These are phyloP conservation scores for Earliella scabrosa DNA, from an alignment of 1,284 basidiomycete genomes.

Conservation along the genomic window DNA sequence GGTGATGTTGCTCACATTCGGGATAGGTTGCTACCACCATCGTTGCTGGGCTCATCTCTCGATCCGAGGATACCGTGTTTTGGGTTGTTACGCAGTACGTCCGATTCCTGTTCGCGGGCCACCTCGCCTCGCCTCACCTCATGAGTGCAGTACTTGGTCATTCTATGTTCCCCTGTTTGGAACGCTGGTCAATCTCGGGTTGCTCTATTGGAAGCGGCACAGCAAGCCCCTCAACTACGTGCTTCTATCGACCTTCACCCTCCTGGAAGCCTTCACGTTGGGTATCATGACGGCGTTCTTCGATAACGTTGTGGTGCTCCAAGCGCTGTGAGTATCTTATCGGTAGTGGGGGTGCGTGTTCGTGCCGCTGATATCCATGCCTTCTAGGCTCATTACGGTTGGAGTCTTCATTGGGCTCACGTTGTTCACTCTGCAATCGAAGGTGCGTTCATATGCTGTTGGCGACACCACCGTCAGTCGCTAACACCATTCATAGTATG, in stretches of 20 bases:
- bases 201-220: constrained; percentile 89
- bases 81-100: constrained; percentile 77
- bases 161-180: constrained; percentile 79
- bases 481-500: too few relatives aligned
- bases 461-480: constrained; percentile 16
- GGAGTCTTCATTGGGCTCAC: constrained; percentile 89
- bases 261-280: constrained; percentile 80
- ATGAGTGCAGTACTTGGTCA: constrained; percentile 61
- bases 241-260: constrained; percentile 78
- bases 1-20: not conserved
- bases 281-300: constrained; percentile 81
- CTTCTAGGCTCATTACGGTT: constrained; percentile 73
- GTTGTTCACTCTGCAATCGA: constrained; percentile 85
- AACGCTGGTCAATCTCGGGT: constrained; percentile 73
- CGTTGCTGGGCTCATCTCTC: constrained; percentile 70
- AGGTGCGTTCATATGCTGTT: constrained; percentile 45
- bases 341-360: too few relatives aligned
- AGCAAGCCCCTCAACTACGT: constrained; percentile 82
- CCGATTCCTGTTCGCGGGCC: not conserved
- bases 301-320: constrained; percentile 78
- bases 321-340: constrained; percentile 68
- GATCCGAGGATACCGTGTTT: constrained; percentile 53
- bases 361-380: constrained; percentile 17
- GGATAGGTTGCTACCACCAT: constrained; percentile 68
- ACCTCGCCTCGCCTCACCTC: not conserved